phyloP scores from a whole-genome alignment of 2,329 filamentous ascomycete genomes.

The Botryotinia convoluta region DNA sequence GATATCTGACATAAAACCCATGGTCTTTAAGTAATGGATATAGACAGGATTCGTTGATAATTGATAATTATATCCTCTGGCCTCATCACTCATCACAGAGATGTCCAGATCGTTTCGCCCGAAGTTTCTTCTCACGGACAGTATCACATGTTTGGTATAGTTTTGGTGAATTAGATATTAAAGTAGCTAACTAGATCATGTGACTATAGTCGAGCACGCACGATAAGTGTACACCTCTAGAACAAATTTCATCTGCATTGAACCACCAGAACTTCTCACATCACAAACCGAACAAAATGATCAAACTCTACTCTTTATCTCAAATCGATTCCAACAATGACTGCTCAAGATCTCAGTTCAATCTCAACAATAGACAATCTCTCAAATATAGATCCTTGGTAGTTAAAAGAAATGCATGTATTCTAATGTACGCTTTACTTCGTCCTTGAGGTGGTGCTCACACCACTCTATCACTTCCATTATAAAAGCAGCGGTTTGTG shows the following conservation, averaged over 20 bases:
- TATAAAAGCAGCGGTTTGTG: not conserved
- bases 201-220: not conserved
- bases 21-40: not conserved
- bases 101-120: too few species aligned
- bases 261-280: not conserved
- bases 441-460: not conserved
- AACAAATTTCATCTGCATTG: not conserved
- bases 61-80: not conserved
- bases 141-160: not conserved
- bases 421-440: not conserved
- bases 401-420: not conserved
- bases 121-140: not conserved
- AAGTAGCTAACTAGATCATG: not conserved
- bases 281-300: not conserved
- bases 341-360: not conserved
- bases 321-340: not conserved
- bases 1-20: not conserved
- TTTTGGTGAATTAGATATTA: not conserved
- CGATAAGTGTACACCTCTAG: not conserved
- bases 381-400: not conserved
- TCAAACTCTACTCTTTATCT: not conserved
- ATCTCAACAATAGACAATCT: not conserved
- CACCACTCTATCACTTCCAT: not conserved
- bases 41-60: not conserved
- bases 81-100: not conserved